Evolutionary conservation across 495 filamentous ascomycete species (phyloP).

Genomic region (Parmelia sp.): DNA sequence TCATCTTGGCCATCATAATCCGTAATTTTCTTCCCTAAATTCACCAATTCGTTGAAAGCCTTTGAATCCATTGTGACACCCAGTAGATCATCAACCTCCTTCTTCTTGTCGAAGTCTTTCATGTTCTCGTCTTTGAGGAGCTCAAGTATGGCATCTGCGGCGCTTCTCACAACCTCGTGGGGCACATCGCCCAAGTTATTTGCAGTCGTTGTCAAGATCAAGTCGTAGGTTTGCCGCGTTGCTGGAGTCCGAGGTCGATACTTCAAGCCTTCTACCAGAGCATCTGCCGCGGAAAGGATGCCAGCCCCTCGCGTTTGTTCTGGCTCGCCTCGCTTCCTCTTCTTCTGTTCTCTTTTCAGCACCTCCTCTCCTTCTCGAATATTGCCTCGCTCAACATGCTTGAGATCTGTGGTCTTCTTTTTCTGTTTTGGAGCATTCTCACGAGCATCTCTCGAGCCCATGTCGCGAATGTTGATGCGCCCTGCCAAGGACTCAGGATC

Average conservation of each 20-base stretch:
- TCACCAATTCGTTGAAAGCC: conserved; percentile 94
- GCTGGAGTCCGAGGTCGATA: conserved; percentile 89
- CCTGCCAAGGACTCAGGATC: conserved; percentile 97
- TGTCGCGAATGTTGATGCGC: conserved; percentile 84
- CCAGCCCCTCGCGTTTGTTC: conserved; percentile 68
- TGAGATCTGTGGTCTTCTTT: conserved; percentile 56
- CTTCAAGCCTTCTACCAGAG: conserved; percentile 73
- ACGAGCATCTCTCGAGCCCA: conserved; percentile 77
- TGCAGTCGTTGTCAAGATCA: conserved; percentile 87
- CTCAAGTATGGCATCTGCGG: conserved; percentile 89
- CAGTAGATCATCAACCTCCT: conserved; percentile 89
- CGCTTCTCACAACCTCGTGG: conserved; percentile 84
- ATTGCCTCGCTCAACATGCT: conserved; percentile 66
- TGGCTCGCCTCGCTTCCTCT: conserved; percentile 70
- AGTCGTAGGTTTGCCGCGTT: conserved; percentile 89
- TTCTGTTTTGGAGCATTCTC: conserved; percentile 70
- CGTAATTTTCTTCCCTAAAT: conserved; percentile 97
- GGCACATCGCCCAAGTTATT: conserved; percentile 88
- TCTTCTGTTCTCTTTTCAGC: conserved; percentile 77
- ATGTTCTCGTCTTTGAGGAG: conserved; percentile 89
- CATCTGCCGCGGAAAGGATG: conserved; percentile 77
- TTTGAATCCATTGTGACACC: conserved; percentile 77
- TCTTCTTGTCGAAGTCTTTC: conserved; percentile 98
- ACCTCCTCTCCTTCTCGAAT: conserved; percentile 83
- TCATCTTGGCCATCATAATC: conserved; percentile 98